Evolutionary conservation across 129 eudicot genomes (phyloP).

Genomic region (Gnaphalium uliginosum): DNA sequence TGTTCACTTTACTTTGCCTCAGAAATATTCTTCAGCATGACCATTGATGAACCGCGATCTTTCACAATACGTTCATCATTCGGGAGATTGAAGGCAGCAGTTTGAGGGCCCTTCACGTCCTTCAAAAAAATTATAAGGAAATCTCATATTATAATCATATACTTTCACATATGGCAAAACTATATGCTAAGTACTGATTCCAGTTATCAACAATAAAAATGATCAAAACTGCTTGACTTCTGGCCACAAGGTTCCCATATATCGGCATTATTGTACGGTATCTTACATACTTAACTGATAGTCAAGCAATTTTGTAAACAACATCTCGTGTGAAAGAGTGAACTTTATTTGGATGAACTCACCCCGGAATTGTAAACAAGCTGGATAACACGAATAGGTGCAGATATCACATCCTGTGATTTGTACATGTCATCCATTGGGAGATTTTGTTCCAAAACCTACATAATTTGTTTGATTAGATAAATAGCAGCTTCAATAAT

Average conservation of each 20-base stretch:
- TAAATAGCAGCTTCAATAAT: neutral
- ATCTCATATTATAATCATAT: conserved; percentile 11
- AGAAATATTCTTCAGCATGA: conserved; percentile 88
- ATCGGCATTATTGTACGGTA: neutral
- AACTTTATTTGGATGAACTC: conserved; percentile 20
- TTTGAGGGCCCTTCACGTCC: conserved; percentile 99
- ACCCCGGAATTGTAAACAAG: conserved; percentile 94
- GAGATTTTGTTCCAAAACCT: conserved; percentile 96
- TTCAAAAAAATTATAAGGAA: conserved; percentile 30
- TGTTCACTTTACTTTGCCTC: conserved; percentile 77
- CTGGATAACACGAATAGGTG: conserved; percentile 95
- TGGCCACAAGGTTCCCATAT: conserved; percentile 2
- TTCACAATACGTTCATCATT: conserved; percentile 91
- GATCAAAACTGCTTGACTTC: neutral
- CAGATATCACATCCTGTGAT: conserved; percentile 74
- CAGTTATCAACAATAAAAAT: neutral
- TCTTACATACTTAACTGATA: neutral
- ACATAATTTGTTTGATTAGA: conserved; percentile 19
- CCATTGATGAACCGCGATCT: conserved; percentile 97
- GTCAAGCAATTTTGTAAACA: neutral
- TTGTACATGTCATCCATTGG: conserved; percentile 76
- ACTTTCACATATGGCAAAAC: neutral
- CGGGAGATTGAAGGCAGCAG: conserved; percentile 96
- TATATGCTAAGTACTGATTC: neutral
- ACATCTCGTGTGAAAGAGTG: neutral